A percentile compares a stretch with the other conserved stretches of the same genome.
phyloP scores from a whole-genome alignment of 2,329 filamentous ascomycete genomes.

The Sporothrix protearum region DNA sequence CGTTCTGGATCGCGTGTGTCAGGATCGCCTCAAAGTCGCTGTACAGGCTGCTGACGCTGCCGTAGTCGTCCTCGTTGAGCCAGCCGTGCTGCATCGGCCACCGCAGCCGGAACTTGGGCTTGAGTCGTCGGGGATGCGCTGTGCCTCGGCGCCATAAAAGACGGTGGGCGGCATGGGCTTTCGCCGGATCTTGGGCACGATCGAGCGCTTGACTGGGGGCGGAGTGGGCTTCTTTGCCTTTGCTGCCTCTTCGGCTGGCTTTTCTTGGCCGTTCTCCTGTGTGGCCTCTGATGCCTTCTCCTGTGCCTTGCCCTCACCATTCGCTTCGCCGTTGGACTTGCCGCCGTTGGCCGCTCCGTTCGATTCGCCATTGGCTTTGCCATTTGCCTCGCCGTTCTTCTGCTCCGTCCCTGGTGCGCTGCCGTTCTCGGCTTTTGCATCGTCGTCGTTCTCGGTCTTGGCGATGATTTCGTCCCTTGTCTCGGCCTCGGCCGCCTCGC shows the following conservation, averaged over 20 bases:
- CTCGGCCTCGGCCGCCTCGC: not conserved
- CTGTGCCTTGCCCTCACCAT: not conserved
- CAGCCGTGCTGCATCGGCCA: constrained; percentile 87
- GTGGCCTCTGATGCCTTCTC: not conserved
- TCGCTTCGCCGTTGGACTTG: not conserved
- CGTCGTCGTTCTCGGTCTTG: not conserved
- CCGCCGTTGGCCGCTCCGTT: not conserved
- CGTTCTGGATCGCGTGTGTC: constrained; percentile 79
- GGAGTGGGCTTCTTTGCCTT: not conserved
- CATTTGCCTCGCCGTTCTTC: not conserved
- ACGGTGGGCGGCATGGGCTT: constrained; percentile 49
- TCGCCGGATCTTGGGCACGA: not conserved
- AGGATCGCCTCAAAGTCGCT: constrained; percentile 85
- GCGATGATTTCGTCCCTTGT: not conserved
- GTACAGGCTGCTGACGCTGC: constrained; percentile 72
- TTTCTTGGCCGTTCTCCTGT: not conserved
- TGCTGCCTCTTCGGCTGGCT: not conserved
- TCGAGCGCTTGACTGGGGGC: not conserved
- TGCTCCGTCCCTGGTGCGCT: not conserved
- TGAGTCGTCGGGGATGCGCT: constrained; percentile 85
- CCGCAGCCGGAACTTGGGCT: constrained; percentile 81
- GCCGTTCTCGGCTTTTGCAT: not conserved
- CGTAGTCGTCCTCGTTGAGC: constrained; percentile 88
- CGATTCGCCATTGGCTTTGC: not conserved
- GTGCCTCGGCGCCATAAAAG: constrained; percentile 76